Percentiles rank a stretch among this genome's conserved stretches.
These are phyloP conservation scores for Pelargonium cotyledonis DNA, from an alignment of 441 rosid species.

Conservation along the genomic window DNA sequence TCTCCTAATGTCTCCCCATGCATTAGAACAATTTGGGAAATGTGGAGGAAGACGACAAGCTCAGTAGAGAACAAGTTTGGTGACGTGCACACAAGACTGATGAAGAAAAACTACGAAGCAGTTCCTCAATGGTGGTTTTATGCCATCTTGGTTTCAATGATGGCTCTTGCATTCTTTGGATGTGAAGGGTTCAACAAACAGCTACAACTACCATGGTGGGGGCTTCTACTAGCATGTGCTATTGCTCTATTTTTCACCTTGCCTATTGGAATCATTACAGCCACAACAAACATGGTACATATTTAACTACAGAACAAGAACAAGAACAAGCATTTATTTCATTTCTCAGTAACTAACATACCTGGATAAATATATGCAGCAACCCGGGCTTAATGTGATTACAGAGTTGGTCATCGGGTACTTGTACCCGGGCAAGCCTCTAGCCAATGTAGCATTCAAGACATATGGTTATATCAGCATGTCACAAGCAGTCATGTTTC, in stretches of 20 bases:
- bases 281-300: slow-evolving; percentile 19
- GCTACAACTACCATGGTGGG: slow-evolving; percentile 23
- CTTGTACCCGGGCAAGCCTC: slow-evolving; percentile 21
- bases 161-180: slow-evolving; percentile 12
- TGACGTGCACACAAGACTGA: slow-evolving; percentile 20
- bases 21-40: neutral
- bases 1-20: neutral
- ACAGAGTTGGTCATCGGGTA: slow-evolving; percentile 23
- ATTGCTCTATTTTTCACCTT: slow-evolving; percentile 16
- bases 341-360: neutral
- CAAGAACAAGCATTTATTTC: too few species aligned
- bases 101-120: slow-evolving; percentile 17
- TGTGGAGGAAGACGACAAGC: slow-evolving; percentile 11
- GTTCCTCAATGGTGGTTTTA: slow-evolving; percentile 25
- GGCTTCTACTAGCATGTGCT: slow-evolving; percentile 14
- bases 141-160: neutral
- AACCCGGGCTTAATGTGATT: slow-evolving; percentile 19
- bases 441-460: slow-evolving; percentile 21
- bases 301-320: neutral
- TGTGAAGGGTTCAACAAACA: slow-evolving; percentile 16
- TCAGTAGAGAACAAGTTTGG: neutral
- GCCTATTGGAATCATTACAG: slow-evolving; percentile 17
- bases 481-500: slow-evolving; percentile 16
- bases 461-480: slow-evolving; percentile 22
- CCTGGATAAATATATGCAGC: slow-evolving; percentile 4